phyloP scores from a whole-genome alignment of 257 asterid species.

The Solanum piurae region DNA sequence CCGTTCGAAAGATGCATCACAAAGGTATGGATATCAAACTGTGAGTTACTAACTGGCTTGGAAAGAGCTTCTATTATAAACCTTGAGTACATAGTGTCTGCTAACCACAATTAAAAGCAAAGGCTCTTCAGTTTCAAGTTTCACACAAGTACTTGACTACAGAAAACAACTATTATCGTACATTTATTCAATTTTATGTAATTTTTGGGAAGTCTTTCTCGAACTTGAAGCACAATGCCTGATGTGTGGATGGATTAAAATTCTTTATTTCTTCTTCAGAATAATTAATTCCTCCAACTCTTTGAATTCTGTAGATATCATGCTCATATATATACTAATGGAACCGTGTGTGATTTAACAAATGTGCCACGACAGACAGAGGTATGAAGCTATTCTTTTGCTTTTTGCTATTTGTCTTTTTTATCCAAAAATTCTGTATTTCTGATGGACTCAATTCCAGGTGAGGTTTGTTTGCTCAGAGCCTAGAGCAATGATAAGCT shows the following conservation, averaged over 20 bases:
- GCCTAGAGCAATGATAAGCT: slow-evolving; percentile 87
- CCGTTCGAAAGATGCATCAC: slow-evolving; percentile 98
- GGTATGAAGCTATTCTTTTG: slow-evolving; percentile 27
- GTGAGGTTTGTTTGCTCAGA: slow-evolving; percentile 96
- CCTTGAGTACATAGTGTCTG: neutral
- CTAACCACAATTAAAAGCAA: neutral
- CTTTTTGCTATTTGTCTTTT: neutral
- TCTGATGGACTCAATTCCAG: slow-evolving; percentile 32
- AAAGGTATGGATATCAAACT: slow-evolving; percentile 46
- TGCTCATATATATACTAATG: slow-evolving; percentile 76
- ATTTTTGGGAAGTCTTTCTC: neutral
- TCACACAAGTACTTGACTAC: neutral
- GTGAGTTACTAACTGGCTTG: neutral
- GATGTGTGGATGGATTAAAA: neutral
- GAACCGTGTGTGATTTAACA: slow-evolving; percentile 86
- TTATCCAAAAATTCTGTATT: slow-evolving; percentile 2
- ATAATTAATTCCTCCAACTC: neutral
- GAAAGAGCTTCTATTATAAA: neutral
- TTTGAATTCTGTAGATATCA: slow-evolving; percentile 56
- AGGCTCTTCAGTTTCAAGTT: neutral
- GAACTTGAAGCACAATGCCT: neutral
- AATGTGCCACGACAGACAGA: slow-evolving; percentile 91
- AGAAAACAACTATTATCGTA: neutral
- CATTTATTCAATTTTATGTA: neutral
- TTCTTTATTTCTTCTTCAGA: neutral